Base-by-base conservation (phyloP, 768 basidiomycete genomes). In the Mycena alexandri region DNA sequence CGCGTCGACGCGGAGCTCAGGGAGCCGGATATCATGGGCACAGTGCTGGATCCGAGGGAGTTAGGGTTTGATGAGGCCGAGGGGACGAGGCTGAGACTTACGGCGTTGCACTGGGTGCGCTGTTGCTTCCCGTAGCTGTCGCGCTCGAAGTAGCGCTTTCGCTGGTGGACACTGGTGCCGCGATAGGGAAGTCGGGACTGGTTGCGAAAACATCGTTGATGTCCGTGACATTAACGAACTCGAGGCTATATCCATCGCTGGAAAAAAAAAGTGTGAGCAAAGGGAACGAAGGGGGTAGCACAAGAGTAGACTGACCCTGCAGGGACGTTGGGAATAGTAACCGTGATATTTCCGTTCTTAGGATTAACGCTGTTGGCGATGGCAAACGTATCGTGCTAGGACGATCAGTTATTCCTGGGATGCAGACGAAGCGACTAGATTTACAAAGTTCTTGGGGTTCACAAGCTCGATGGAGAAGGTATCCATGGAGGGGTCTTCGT, bases 281-380 rank as follows among this genome's bases (percentile, higher is more conserved):
- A n/a, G 33, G 1, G 41, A 50, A 34, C 24, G 12, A 41, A 12
- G 25, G 42, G 1, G 41, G 9, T n/a, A 11, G 38, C 0, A 17
- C 5, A 22, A 21, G 22, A 19, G 24, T 44, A 22, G 10, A 11
- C 14, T 9, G 17, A 65, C 68, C 24, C 34, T 2, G 53, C 5
- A 16, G 63, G 52, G 2, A 69, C 54, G 9, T 6, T 11, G 11
- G 71, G 71, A 8, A 72, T 16, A 10, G 25, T 36, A n/a, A 68
- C 50, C 12, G 21, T 19, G 12, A 63, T 2, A 8, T 8, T 43
- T 25, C 68, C 61, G 1, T 17, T 10, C 5, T 5, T 13, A 5
- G 67, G 36, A 24, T 72, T 44, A 41, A 72, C 64, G 52, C 55
- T 72, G 64, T 69, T 72, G 6, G 67, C 71, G 22, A 72, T 62